Percentiles rank a stretch among this genome's conserved stretches.
These are phyloP conservation scores for Pyrus communis DNA, from an alignment of 306 rosid genomes.

Conservation along the genomic window DNA sequence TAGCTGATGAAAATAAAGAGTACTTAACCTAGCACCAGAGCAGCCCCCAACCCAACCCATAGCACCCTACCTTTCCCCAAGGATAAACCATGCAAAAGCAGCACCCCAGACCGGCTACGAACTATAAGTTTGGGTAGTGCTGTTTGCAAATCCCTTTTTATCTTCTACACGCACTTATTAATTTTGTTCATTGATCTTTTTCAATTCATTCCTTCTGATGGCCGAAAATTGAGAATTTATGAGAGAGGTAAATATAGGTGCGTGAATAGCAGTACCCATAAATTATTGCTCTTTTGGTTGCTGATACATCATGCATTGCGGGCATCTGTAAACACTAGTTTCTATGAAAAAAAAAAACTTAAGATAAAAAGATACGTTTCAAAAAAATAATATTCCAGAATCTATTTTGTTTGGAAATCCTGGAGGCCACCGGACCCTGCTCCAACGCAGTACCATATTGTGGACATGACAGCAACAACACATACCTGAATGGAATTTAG, in stretches of 20 bases:
- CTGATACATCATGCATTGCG: conserved; percentile 74
- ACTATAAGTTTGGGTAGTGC: conserved; percentile 36
- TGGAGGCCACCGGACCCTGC: not conserved
- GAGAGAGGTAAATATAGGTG: too few species aligned
- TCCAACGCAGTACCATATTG: conserved; percentile 50
- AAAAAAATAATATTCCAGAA: not conserved
- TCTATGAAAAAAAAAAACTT: not conserved
- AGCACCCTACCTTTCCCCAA: conserved; percentile 77
- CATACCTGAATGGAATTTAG: conserved; percentile 37
- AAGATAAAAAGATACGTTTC: not conserved
- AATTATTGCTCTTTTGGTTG: conserved; percentile 65
- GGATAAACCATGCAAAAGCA: conserved; percentile 69
- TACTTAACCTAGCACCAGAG: conserved; percentile 50
- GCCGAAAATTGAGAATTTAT: too few species aligned
- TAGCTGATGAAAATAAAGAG: not conserved
- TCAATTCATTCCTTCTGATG: too few species aligned
- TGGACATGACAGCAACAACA: conserved; percentile 46
- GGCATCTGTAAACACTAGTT: conserved; percentile 36
- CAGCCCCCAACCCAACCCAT: conserved; percentile 74
- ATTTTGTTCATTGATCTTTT: too few species aligned
- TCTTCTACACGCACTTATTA: too few species aligned
- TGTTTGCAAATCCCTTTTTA: too few species aligned
- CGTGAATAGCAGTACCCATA: conserved; percentile 2
- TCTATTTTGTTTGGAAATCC: not conserved
- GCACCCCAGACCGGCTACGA: conserved; percentile 87